Evolutionary conservation across 225 moss, liverwort and hornwort genomes (phyloP).

Genomic region (Neckera pumila): DNA sequence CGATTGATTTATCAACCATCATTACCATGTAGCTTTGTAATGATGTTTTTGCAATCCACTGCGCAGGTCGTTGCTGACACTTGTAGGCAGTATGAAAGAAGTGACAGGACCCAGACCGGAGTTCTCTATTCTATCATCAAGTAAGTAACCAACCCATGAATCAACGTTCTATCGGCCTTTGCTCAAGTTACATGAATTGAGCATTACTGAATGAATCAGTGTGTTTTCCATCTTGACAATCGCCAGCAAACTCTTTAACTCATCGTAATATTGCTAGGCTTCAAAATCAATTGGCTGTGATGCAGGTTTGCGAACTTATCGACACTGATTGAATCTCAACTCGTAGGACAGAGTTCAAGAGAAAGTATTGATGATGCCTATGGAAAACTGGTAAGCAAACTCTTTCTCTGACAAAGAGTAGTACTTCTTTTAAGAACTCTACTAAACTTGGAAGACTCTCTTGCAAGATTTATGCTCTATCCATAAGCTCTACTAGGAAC

Average conservation of each 20-base stretch:
- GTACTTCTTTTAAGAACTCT: background rate
- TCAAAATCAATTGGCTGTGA: background rate
- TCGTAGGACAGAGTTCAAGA: slow-evolving; percentile 65
- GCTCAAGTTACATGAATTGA: background rate
- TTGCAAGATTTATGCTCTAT: background rate
- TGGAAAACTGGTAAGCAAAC: slow-evolving; percentile 56
- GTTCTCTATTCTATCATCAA: slow-evolving; percentile 66
- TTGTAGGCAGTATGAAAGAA: slow-evolving; percentile 65
- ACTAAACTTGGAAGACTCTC: background rate
- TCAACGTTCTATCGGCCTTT: background rate
- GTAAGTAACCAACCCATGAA: slow-evolving; percentile 2
- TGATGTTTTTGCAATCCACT: background rate
- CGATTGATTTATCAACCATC: background rate
- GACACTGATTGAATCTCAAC: slow-evolving; percentile 68
- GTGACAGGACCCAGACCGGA: slow-evolving; percentile 68
- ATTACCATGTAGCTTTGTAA: background rate
- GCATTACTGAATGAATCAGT: background rate
- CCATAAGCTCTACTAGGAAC: background rate
- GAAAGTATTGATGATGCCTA: slow-evolving; percentile 67
- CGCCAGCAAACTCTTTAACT: background rate
- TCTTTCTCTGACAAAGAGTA: background rate
- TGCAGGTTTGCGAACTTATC: slow-evolving; percentile 79
- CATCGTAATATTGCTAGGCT: background rate
- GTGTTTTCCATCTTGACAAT: background rate
- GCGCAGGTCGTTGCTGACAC: slow-evolving; percentile 73